Percentiles rank a stretch among this genome's conserved stretches.
phyloP scores from a whole-genome alignment of 1,284 basidiomycete genomes.

The Sphagnurus paluster region DNA sequence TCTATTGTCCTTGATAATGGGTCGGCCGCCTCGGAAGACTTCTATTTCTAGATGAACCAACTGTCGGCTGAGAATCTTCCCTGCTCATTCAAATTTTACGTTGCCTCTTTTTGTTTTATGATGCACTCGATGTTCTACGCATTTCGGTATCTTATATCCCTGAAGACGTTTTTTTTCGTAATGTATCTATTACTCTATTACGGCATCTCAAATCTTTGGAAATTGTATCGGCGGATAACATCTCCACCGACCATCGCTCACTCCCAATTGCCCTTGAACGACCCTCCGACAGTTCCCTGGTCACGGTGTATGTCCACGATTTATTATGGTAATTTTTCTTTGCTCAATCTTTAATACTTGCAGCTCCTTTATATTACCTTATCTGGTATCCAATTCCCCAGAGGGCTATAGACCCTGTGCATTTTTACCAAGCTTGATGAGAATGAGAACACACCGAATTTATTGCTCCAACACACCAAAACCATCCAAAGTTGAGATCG shows the following conservation, averaged over 20 bases:
- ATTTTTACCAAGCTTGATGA: constrained; percentile 27
- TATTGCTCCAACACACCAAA: constrained; percentile 21
- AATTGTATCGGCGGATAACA: constrained; percentile 26
- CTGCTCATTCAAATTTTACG: constrained; percentile 19
- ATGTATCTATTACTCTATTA: constrained; percentile 24
- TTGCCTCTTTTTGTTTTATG: constrained; percentile 20
- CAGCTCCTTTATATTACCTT: constrained; percentile 27
- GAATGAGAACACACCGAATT: constrained; percentile 24
- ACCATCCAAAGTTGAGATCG: constrained; percentile 24
- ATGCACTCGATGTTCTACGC: constrained; percentile 21
- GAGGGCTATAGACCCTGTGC: constrained; percentile 20
- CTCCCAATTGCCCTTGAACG: constrained; percentile 14
- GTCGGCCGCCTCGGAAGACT: constrained; percentile 20
- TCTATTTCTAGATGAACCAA: constrained; percentile 26
- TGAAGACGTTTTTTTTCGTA: constrained; percentile 21
- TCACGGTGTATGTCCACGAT: constrained; percentile 23
- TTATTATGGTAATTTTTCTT: background rate
- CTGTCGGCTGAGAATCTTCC: constrained; percentile 23
- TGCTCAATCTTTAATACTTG: background rate
- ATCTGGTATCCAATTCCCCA: constrained; percentile 20
- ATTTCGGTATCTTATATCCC: constrained; percentile 25
- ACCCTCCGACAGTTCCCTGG: constrained; percentile 17
- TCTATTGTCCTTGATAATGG: constrained; percentile 21
- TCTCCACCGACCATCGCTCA: constrained; percentile 15
- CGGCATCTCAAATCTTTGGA: constrained; percentile 20